Evolutionary conservation across 441 rosid species (phyloP), one percentile per base, ranked within the genome.

Genomic region (Arabidopsis hybrid): DNA sequence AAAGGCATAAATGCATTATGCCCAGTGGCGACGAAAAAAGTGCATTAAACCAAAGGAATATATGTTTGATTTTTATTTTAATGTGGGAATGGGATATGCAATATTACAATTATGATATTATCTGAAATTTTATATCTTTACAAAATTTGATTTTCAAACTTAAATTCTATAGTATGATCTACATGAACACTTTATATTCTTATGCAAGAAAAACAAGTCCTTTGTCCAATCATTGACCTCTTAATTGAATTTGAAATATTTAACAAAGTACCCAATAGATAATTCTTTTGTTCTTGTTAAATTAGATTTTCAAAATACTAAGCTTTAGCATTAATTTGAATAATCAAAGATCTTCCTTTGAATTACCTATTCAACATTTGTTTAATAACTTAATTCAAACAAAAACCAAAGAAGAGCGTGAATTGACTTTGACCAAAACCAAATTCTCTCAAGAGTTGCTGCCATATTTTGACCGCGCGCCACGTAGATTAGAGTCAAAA

Each of bases 361-460:
- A 34, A 55, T 43, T 31, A 38, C 38, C 6, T 4, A 49, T 29
- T 69, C 52, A 75, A 47, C 51, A 6, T 43, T 61, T 36, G 55
- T 53, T 52, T 26, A 47, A 47, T 47, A 47, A 14, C 26, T 16
- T 9, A 29, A 46, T 62, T 55, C 51, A 62, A 62, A 55, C 4
- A 21, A 16, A 68, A 68, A 7, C 16, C 10, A 50, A 67, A 75
- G 52, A 62, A 38, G n/a, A 63, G 65, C 66, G 66, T 69, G 60
- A 56, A 6, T 34, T 14, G 72, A 76, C 35, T 65, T 71, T 57
- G 75, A 64, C 70, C 75, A 32, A 9, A 52, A 57, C 70, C 45
- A 60, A 5, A 65, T 14, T 16, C 36, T 34, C 43, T 43, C 53
- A 49, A 2, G 61, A 66, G 18, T 2, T 47, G 67, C 6, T 55